Evolutionary conservation across 148 eudicot genomes (phyloP).

Genomic region (Fagopyrum homotropicum): DNA sequence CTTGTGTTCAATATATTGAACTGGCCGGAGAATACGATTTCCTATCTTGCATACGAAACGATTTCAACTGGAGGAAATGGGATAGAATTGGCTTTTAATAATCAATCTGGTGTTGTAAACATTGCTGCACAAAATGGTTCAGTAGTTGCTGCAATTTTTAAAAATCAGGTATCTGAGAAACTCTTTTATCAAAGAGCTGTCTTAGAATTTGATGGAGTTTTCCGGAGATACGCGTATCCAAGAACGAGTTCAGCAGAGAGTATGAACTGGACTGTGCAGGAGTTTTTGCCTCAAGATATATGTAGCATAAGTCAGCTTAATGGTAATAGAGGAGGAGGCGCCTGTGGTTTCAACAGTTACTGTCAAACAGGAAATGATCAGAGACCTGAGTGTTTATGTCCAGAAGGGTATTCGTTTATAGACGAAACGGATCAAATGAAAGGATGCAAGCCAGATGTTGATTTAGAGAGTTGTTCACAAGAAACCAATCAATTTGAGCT

Average conservation of each 20-base stretch:
- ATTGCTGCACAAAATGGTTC: constrained; percentile 2
- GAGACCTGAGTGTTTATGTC: constrained; percentile 17
- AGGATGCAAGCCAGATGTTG: constrained; percentile 14
- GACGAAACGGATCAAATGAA: constrained; percentile 1
- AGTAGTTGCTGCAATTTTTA: background rate
- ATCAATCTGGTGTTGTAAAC: constrained; percentile 7
- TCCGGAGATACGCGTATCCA: constrained; percentile 14
- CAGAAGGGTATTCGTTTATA: constrained; percentile 8
- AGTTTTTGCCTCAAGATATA: constrained; percentile 1
- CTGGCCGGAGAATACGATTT: background rate
- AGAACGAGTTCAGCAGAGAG: background rate
- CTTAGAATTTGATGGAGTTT: constrained; percentile 17
- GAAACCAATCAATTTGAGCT: background rate
- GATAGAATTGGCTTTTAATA: constrained; percentile 7
- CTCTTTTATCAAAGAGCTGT: constrained; percentile 9
- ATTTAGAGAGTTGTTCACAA: constrained; percentile 13
- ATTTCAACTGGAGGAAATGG: constrained; percentile 1
- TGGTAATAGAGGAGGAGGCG: constrained; percentile 3
- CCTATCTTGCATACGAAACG: background rate
- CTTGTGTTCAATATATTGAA: constrained; percentile 16
- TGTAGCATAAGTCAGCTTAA: background rate
- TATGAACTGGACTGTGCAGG: constrained; percentile 5
- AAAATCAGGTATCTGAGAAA: background rate
- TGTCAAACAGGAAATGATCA: constrained; percentile 13
- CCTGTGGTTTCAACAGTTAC: constrained; percentile 18